Percentiles rank a stretch among this genome's conserved stretches.
Evolutionary conservation across 495 filamentous ascomycete species (phyloP).

Genomic region (Aspergillus ellipticus): DNA sequence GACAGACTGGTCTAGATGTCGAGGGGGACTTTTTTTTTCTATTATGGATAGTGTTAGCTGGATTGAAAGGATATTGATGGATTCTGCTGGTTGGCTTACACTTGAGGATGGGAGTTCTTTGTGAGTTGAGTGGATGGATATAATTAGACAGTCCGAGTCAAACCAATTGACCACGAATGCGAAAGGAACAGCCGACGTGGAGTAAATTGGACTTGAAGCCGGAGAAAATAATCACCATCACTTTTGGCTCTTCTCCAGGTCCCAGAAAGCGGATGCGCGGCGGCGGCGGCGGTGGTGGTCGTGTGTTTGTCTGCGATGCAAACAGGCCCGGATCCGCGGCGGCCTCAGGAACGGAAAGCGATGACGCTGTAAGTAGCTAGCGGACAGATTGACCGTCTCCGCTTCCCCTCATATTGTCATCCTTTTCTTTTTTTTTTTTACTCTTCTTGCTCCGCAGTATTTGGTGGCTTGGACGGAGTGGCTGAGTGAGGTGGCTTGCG

Average conservation of each 20-base stretch:
- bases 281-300: conserved; percentile 10
- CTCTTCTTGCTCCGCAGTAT: neutral
- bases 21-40: neutral
- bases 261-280: neutral
- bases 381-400: conserved; percentile 10
- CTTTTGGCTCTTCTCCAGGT: neutral
- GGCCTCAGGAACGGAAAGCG: conserved; percentile 12
- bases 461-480: neutral
- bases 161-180: neutral
- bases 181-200: neutral
- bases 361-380: conserved; percentile 15
- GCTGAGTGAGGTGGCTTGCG: neutral
- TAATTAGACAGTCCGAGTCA: neutral
- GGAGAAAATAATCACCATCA: neutral
- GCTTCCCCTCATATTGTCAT: neutral
- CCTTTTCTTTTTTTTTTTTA: neutral
- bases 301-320: conserved; percentile 38
- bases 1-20: neutral
- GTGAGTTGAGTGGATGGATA: neutral
- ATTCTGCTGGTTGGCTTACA: neutral
- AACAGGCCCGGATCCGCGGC: conserved; percentile 19
- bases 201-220: neutral
- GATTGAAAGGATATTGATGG: neutral
- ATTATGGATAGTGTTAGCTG: neutral
- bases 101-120: neutral